These are phyloP conservation scores for Pythium chondricola DNA, from an alignment of 352 stramenopile genomes.

Conservation along the genomic window DNA sequence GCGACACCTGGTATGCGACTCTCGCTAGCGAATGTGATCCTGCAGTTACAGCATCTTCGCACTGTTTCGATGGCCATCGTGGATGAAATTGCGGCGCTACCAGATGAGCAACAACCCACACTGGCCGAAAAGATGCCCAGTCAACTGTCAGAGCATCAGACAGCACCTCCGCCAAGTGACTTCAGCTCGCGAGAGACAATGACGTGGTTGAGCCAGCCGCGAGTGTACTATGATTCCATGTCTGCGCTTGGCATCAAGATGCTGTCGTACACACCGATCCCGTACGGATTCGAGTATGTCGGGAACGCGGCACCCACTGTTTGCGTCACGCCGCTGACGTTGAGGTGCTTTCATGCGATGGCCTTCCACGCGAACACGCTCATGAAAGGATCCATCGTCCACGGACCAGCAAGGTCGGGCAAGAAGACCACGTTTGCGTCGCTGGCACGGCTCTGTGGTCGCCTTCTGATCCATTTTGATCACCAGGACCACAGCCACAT, in stretches of 20 bases:
- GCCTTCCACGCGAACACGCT: constrained; percentile 31
- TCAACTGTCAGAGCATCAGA: neutral
- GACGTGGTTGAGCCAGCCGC: constrained; percentile 56
- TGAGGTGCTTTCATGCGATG: constrained; percentile 56
- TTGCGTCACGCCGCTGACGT: constrained; percentile 46
- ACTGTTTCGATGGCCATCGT: constrained; percentile 34
- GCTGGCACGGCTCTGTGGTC: constrained; percentile 42
- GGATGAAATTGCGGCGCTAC: constrained; percentile 19
- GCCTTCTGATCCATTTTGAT: constrained; percentile 36
- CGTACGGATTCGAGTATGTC: constrained; percentile 69
- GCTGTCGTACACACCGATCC: constrained; percentile 33
- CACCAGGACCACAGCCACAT: constrained; percentile 14
- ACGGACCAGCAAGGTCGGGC: constrained; percentile 27
- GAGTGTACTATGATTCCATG: constrained; percentile 55
- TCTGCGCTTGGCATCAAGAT: constrained; percentile 39
- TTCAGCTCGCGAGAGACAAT: constrained; percentile 19
- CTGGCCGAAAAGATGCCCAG: neutral
- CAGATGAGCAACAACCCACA: neutral
- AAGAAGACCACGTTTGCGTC: constrained; percentile 39
- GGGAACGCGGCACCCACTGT: constrained; percentile 37
- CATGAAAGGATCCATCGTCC: constrained; percentile 31
- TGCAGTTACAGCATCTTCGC: constrained; percentile 44
- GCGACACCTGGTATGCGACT: constrained; percentile 22
- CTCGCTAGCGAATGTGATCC: constrained; percentile 38
- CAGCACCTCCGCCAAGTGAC: neutral